Base-by-base conservation (phyloP, 768 basidiomycete genomes). In the Pulveroboletus sp. region DNA sequence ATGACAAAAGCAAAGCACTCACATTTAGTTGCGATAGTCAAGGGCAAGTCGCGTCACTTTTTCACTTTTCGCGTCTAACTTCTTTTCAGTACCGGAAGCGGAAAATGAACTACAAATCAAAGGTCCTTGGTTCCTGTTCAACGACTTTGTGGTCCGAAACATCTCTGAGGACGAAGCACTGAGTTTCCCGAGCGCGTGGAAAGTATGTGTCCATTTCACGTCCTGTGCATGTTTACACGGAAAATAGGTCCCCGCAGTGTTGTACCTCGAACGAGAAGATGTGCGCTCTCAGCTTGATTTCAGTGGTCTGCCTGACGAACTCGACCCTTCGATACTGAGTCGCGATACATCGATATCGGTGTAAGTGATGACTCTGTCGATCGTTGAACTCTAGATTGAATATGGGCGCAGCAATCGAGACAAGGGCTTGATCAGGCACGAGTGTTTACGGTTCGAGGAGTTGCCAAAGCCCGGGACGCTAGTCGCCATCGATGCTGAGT, bases 401-500 rank as follows among this genome's bases (percentile, higher is more conserved):
- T 17, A 49, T 9, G 23, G 30, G 14, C 39, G 22, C 58, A 93
- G 93, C 53, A 85, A 91, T 60, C 86, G 93, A 7, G 86, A 94
- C 59, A 73, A 73, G 13, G 75, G 59, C 35, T 66, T 80, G 52
- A 82, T 94, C 60, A 89, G 86, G 63, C 96, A 98, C 56, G 81
- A 89, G 56, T 76, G 79, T 26, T 71, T 98, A 24, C 69, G 72
- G 13, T 71, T 72, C 17, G 80, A 84, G 14, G 96, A 99, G 67
- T 68, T 96, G 8, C 94, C 95, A 0, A 78, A 71, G 48, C 84
- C 86, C 6, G 96, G 93, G 12, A 94, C 87, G 6, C 71, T 95
- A 35, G 85, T 99, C 31, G 85, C 95, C 4, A 97, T 99, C 54
- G 96, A 99, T 61, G 94, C 95, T 2, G 95, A 99, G 62, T 99